A percentile compares a stretch with the other conserved stretches of the same genome.
phyloP scores from a whole-genome alignment of 2,329 filamentous ascomycete genomes.

The Dothistroma pini region DNA sequence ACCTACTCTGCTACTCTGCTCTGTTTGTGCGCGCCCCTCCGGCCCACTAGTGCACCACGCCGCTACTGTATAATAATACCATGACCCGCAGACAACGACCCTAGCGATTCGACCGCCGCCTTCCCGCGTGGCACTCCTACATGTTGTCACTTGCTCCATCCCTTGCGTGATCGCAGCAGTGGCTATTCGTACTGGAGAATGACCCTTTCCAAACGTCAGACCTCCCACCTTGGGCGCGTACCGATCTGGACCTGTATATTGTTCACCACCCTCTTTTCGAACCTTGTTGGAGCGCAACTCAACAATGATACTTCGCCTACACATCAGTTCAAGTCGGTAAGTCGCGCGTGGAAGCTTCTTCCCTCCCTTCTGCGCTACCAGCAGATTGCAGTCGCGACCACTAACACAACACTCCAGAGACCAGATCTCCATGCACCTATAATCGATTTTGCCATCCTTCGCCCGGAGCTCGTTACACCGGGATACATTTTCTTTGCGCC shows the following conservation, averaged over 20 bases:
- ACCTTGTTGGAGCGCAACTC: slow-evolving; percentile 22
- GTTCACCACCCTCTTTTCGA: slow-evolving; percentile 9
- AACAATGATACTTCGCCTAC: slow-evolving; percentile 37
- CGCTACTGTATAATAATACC: slow-evolving; percentile 3
- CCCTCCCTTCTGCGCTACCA: slow-evolving; percentile 1
- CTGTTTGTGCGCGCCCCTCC: neutral
- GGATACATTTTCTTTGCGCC: slow-evolving; percentile 52
- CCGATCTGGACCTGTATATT: slow-evolving; percentile 2
- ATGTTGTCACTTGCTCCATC: slow-evolving; percentile 11
- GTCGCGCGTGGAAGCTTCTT: slow-evolving; percentile 9
- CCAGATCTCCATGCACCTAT: slow-evolving; percentile 40
- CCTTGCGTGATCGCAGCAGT: slow-evolving; percentile 15
- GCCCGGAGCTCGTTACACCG: slow-evolving; percentile 38
- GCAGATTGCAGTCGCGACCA: slow-evolving; percentile 7
- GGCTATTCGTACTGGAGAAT: neutral
- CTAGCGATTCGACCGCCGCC: slow-evolving; percentile 2
- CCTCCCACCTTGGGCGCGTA: slow-evolving; percentile 1
- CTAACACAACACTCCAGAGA: slow-evolving; percentile 28
- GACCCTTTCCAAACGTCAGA: neutral
- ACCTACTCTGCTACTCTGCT: neutral
- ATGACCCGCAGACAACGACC: slow-evolving; percentile 10
- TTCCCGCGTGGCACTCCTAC: slow-evolving; percentile 12
- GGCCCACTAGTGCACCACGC: neutral
- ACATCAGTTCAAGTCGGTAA: slow-evolving; percentile 36
- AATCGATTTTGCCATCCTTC: slow-evolving; percentile 33